phyloP scores from a whole-genome alignment of 2,329 filamentous ascomycete species.

The Neopestalotiopsis sp. region DNA sequence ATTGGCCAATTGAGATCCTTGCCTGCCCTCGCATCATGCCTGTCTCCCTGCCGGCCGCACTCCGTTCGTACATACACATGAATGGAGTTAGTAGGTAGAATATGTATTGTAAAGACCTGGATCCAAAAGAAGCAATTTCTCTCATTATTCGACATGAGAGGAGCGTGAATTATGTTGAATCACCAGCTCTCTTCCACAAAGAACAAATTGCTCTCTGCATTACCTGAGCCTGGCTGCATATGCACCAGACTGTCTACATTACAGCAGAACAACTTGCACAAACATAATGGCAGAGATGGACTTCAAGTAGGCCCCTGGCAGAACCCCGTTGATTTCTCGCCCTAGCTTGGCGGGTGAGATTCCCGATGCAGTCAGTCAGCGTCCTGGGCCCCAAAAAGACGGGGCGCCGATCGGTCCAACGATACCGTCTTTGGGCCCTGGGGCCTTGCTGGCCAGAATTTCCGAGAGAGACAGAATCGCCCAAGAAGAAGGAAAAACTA shows the following conservation, averaged over 20 bases:
- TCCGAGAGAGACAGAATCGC: background rate
- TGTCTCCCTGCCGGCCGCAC: background rate
- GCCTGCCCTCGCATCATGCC: background rate
- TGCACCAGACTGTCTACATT: background rate
- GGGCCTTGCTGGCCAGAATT: background rate
- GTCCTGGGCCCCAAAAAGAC: background rate
- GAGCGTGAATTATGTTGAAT: background rate
- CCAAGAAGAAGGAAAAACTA: background rate
- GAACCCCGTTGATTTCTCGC: background rate
- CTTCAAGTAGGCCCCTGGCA: background rate
- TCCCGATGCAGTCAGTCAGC: background rate
- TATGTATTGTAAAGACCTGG: background rate
- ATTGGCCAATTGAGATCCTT: background rate
- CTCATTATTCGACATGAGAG: background rate
- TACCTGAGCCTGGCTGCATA: background rate
- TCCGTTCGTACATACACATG: background rate
- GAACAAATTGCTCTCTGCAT: background rate
- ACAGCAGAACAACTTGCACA: background rate
- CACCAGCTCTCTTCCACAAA: background rate
- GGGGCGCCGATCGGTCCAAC: background rate
- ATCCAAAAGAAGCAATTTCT: background rate
- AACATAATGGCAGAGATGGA: no score
- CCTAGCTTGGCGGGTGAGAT: slow-evolving; percentile 10
- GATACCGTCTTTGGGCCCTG: background rate
- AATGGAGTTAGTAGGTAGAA: background rate